These are phyloP conservation scores for Phytophthora agathidicida DNA, from an alignment of 352 stramenopile genomes.

Conservation along the genomic window DNA sequence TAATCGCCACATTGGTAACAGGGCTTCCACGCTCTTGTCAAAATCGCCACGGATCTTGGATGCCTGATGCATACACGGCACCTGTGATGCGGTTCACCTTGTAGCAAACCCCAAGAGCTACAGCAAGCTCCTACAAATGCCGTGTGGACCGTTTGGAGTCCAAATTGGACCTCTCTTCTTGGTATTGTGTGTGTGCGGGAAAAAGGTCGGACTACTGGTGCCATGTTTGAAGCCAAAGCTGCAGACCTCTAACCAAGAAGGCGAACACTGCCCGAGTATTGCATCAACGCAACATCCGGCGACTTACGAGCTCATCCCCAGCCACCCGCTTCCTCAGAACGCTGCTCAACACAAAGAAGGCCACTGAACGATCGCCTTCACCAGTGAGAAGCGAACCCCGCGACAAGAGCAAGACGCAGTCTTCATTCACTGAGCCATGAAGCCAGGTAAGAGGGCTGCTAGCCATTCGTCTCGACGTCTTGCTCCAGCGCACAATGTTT, in stretches of 20 bases:
- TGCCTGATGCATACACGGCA: no score
- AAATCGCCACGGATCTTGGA: no score
- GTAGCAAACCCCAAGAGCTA: no score
- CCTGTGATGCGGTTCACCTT: no score
- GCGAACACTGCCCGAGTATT: conserved; percentile 12
- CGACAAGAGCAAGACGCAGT: conserved; percentile 1
- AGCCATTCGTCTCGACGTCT: conserved; percentile 22
- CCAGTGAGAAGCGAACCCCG: conserved; percentile 1
- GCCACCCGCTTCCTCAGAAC: conserved; percentile 22
- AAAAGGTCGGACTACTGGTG: conserved; percentile 19
- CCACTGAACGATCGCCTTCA: background rate
- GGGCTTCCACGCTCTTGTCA: no score
- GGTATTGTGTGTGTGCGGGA: conserved; percentile 4
- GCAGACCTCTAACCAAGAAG: conserved; percentile 28
- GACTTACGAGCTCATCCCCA: conserved; percentile 11
- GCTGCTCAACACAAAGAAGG: conserved; percentile 15
- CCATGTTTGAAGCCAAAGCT: conserved; percentile 9
- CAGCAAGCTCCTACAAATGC: no score
- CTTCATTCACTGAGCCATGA: conserved; percentile 15
- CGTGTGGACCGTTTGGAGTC: no score
- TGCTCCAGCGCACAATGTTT: conserved; percentile 7
- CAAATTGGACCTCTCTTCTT: background rate
- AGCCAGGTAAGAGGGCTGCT: conserved; percentile 1
- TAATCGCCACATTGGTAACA: conserved; percentile 2
- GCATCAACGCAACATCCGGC: conserved; percentile 1